Percentiles rank a stretch among this genome's conserved stretches.
phyloP scores from a whole-genome alignment of 768 basidiomycete genomes.

The Mycena chlorophos region DNA sequence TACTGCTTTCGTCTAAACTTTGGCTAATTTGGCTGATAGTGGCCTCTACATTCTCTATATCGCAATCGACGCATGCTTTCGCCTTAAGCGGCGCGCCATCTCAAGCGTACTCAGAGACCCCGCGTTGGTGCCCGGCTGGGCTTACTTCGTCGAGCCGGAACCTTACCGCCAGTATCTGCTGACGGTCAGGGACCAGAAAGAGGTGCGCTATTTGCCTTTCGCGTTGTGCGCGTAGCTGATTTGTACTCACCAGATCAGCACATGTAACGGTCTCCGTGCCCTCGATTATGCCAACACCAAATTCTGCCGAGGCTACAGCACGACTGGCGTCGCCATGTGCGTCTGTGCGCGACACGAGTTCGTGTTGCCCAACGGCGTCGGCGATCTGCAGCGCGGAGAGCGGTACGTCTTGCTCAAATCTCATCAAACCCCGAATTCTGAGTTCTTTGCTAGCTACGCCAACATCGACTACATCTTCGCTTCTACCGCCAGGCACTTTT shows the following conservation, averaged over 20 bases:
- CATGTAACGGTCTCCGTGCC: no score
- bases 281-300: background rate
- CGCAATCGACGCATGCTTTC: background rate
- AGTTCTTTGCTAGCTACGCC: constrained; percentile 9
- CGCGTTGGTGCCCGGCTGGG: background rate
- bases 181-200: background rate
- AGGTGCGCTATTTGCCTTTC: no score
- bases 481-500: background rate
- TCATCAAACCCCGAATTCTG: background rate
- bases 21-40: background rate
- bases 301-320: constrained; percentile 1
- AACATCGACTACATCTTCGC: constrained; percentile 23
- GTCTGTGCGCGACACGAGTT: constrained; percentile 7
- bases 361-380: constrained; percentile 12
- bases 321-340: constrained; percentile 5
- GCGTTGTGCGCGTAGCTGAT: background rate
- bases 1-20: background rate
- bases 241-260: background rate
- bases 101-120: background rate
- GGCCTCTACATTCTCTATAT: background rate
- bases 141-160: background rate
- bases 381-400: constrained; percentile 24
- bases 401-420: background rate
- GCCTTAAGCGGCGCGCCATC: background rate
- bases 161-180: background rate